Percentiles rank a stretch among this genome's conserved stretches.
Evolutionary conservation across 2,329 filamentous ascomycete species (phyloP).

Genomic region (Talaromyces atroroseus): DNA sequence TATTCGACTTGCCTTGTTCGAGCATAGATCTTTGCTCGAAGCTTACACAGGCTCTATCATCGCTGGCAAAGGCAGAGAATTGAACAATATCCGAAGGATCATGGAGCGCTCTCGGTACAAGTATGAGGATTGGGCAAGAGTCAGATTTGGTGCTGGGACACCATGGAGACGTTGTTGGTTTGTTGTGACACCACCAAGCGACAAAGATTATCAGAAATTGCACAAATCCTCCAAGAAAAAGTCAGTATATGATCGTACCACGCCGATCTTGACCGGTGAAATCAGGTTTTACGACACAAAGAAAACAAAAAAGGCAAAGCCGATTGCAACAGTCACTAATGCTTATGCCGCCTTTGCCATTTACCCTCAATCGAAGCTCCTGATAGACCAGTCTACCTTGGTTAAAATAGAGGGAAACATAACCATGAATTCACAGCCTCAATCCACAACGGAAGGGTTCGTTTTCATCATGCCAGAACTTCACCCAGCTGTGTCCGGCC

Average conservation of each 20-base stretch:
- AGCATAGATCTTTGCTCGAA: constrained; percentile 88
- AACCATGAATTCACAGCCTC: constrained; percentile 73
- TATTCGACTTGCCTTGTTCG: constrained; percentile 89
- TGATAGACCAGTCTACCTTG: constrained; percentile 91
- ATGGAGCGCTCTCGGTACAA: constrained; percentile 74
- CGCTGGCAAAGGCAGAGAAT: constrained; percentile 79
- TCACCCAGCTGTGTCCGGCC: constrained; percentile 84
- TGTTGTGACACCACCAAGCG: constrained; percentile 84
- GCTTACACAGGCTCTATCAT: constrained; percentile 95
- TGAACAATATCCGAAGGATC: constrained; percentile 87
- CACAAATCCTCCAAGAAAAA: constrained; percentile 79
- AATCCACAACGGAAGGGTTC: constrained; percentile 80
- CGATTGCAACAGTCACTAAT: constrained; percentile 86
- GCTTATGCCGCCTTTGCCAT: constrained; percentile 91
- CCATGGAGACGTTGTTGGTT: constrained; percentile 98
- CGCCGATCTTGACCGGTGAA: constrained; percentile 69
- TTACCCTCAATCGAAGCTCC: constrained; percentile 86
- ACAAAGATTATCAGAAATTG: constrained; percentile 81
- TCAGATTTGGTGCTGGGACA: constrained; percentile 90
- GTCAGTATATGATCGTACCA: constrained; percentile 72
- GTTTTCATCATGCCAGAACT: constrained; percentile 97
- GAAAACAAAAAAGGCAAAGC: constrained; percentile 83
- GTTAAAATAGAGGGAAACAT: constrained; percentile 91
- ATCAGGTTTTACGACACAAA: constrained; percentile 96
- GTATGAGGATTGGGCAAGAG: constrained; percentile 88